phyloP scores from a whole-genome alignment of 805 yeast species.

The Monosporozyma aquatica region DNA sequence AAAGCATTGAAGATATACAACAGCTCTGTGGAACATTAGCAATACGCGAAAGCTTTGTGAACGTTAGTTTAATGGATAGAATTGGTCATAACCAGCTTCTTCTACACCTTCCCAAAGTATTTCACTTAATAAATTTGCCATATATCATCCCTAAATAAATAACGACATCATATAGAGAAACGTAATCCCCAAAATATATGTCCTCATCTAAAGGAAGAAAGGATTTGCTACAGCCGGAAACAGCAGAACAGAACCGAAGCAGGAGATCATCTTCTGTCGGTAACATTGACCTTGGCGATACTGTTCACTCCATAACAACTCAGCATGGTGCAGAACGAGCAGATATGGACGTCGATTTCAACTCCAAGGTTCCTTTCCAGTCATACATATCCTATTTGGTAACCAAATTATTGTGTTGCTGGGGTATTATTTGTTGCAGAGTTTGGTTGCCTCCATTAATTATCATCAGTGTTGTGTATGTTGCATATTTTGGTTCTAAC shows the following conservation, averaged over 20 bases:
- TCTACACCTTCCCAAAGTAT: no score
- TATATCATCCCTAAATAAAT: neutral
- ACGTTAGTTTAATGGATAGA: no score
- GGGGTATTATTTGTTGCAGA: conserved; percentile 45
- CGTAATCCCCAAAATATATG: no score
- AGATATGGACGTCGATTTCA: neutral
- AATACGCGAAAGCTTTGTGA: no score
- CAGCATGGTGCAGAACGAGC: neutral
- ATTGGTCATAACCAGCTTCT: no score
- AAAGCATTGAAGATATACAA: no score
- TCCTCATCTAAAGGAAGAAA: conserved; percentile 2
- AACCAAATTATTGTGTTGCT: conserved; percentile 8
- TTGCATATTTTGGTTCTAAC: conserved; percentile 45
- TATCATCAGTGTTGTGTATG: conserved; percentile 35
- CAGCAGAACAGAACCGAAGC: conserved; percentile 10
- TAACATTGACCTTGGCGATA: conserved; percentile 62
- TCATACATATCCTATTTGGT: conserved; percentile 31
- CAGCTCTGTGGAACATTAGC: no score
- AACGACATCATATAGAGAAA: neutral
- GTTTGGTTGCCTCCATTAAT: conserved; percentile 68
- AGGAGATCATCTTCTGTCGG: conserved; percentile 65
- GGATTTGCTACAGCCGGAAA: conserved; percentile 5
- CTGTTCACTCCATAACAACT: conserved; percentile 24
- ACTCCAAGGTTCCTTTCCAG: neutral
- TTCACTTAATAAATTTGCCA: neutral